Evolutionary conservation across 192 early-diverging fungal genomes (phyloP).

Genomic region (Thamnidium elegans): DNA sequence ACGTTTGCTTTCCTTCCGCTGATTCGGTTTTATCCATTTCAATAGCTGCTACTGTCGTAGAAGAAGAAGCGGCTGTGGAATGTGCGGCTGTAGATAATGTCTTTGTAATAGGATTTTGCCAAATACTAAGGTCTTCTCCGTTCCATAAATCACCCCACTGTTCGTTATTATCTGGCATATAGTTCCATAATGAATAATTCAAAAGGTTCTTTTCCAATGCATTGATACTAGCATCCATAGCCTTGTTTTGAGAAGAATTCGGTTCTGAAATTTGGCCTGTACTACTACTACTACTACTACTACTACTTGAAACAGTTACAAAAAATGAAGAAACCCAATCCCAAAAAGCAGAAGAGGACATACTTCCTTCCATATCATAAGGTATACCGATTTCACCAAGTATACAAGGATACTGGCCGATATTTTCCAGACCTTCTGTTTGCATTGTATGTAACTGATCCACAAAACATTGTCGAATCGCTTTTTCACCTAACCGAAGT

Average conservation of each 20-base stretch:
- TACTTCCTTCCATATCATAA: constrained; percentile 48
- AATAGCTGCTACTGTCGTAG: too few relatives aligned
- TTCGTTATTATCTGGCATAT: constrained; percentile 48
- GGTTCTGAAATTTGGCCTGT: constrained; percentile 17
- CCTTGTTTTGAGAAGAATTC: constrained; percentile 45
- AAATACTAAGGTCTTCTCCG: constrained; percentile 53
- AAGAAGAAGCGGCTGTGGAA: too few relatives aligned
- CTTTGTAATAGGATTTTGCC: constrained; percentile 2
- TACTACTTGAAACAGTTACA: constrained; percentile 13
- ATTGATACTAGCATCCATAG: constrained; percentile 53
- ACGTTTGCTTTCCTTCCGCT: too few relatives aligned
- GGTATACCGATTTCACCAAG: constrained; percentile 56
- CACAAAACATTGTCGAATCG: constrained; percentile 51
- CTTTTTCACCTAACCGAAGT: constrained; percentile 49
- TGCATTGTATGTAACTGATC: constrained; percentile 44
- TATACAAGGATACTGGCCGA: constrained; percentile 47
- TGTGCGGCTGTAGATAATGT: too few relatives aligned
- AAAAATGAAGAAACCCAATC: constrained; percentile 26
- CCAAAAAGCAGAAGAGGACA: constrained; percentile 17
- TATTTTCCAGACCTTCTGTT: constrained; percentile 40
- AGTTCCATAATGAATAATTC: constrained; percentile 55
- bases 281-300: too few relatives aligned
- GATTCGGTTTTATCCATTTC: too few relatives aligned
- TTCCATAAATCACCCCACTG: constrained; percentile 56
- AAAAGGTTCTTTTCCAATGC: constrained; percentile 45